A percentile compares a stretch with the other conserved stretches of the same genome.
Conservation (phyloP, 352 stramenopile species). For the Elongisporangium undulatum region DNA sequence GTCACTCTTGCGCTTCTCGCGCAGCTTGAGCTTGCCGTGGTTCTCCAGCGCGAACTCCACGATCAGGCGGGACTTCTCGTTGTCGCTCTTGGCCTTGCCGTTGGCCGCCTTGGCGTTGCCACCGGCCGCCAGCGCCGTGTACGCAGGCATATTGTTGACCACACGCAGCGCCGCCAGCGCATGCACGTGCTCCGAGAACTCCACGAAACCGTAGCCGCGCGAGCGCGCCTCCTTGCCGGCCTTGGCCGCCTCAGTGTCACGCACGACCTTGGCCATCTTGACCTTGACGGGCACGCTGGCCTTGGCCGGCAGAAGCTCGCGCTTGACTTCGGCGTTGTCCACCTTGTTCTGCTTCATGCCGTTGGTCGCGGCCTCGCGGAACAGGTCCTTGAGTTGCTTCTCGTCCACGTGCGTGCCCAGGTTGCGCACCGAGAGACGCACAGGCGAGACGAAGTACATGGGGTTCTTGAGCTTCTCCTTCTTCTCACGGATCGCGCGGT, state of each 20-base stretch:
- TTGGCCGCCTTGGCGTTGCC: conserved; percentile 25
- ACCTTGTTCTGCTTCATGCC: conserved; percentile 75
- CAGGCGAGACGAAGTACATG: conserved; percentile 96
- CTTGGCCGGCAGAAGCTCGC: conserved; percentile 39
- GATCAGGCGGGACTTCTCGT: conserved; percentile 75
- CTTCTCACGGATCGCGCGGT: conserved; percentile 92
- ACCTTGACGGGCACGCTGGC: conserved; percentile 55
- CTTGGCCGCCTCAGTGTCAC: conserved; percentile 64
- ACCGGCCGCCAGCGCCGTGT: conserved; percentile 63
- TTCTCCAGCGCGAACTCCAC: conserved; percentile 90
- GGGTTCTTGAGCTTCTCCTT: conserved; percentile 96
- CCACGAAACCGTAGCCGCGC: conserved; percentile 92
- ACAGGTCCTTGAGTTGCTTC: conserved; percentile 88
- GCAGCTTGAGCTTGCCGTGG: conserved; percentile 83
- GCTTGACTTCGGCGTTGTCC: conserved; percentile 73
- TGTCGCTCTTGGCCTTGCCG: conserved; percentile 33
- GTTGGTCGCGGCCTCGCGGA: conserved; percentile 70
- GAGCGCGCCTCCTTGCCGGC: conserved; percentile 55
- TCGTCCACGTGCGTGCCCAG: conserved; percentile 86
- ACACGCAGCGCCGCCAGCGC: conserved; percentile 93
- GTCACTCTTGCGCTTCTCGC: conserved; percentile 68
- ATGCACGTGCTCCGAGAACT: conserved; percentile 96
- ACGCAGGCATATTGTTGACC: conserved; percentile 97
- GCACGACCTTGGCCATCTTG: conserved; percentile 80
- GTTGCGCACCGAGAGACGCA: conserved; percentile 94